These are phyloP conservation scores for Colletotrichum higginsianum DNA, from an alignment of 2,329 filamentous ascomycete species.

Conservation along the genomic window DNA sequence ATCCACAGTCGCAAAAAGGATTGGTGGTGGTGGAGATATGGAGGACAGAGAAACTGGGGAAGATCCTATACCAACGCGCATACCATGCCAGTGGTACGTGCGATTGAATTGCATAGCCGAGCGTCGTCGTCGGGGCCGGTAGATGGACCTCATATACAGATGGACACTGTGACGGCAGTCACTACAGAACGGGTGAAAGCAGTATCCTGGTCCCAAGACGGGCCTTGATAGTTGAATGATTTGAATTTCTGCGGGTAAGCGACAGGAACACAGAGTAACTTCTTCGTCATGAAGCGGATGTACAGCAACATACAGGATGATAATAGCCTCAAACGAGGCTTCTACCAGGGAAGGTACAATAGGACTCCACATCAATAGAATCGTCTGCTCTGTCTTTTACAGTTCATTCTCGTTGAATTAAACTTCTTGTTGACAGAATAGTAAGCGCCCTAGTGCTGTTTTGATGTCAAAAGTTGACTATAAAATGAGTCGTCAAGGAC, in stretches of 20 bases:
- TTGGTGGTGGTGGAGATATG: slow-evolving; percentile 41
- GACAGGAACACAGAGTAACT: too few species aligned
- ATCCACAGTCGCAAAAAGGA: not conserved
- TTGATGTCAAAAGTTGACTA: too few species aligned
- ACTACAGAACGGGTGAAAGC: slow-evolving; percentile 51
- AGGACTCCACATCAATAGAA: not conserved
- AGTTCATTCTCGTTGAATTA: too few species aligned
- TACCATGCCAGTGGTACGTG: slow-evolving; percentile 12
- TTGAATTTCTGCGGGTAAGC: not conserved
- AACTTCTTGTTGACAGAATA: too few species aligned
- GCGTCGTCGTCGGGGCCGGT: slow-evolving; percentile 1
- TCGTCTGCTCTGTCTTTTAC: not conserved
- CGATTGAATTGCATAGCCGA: not conserved
- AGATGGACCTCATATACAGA: slow-evolving; percentile 52
- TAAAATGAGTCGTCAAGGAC: too few species aligned
- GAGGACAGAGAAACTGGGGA: slow-evolving; percentile 28
- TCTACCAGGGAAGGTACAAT: too few species aligned
- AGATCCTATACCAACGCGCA: slow-evolving; percentile 27
- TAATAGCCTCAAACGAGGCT: not conserved
- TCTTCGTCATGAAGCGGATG: not conserved
- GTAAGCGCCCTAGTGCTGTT: too few species aligned
- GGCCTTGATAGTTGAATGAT: not conserved
- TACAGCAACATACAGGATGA: not conserved
- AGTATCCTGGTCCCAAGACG: not conserved
- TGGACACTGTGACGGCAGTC: slow-evolving; percentile 60